These are phyloP conservation scores for Paecilomyces formosus DNA, from an alignment of 2,329 filamentous ascomycete genomes.

Conservation along the genomic window DNA sequence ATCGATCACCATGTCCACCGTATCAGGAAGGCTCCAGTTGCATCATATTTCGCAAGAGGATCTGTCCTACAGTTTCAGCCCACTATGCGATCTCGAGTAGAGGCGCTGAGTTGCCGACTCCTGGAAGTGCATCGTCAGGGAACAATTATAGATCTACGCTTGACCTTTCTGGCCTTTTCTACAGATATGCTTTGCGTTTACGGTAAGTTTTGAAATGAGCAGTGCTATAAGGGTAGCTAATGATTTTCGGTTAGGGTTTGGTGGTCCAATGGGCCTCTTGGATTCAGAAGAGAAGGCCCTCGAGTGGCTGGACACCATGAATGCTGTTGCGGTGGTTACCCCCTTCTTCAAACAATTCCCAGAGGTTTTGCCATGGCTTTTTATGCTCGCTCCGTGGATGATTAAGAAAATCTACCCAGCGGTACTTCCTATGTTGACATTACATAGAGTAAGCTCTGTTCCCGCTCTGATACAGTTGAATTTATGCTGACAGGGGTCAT, in stretches of 20 bases:
- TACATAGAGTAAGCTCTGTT: background rate
- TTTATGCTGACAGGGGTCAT: background rate
- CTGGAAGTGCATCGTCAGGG: background rate
- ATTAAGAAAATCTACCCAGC: background rate
- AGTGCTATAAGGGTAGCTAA: background rate
- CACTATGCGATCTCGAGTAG: background rate
- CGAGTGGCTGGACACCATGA: background rate
- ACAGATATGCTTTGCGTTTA: background rate
- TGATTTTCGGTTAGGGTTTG: background rate
- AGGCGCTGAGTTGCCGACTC: background rate
- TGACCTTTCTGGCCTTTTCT: background rate
- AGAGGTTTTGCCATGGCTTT: background rate
- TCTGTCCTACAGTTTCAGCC: background rate
- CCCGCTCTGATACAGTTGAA: background rate
- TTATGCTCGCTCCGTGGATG: background rate
- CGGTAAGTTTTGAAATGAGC: background rate
- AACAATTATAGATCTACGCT: background rate
- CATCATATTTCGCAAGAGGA: conserved; percentile 1
- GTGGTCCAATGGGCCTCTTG: background rate
- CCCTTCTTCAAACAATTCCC: background rate
- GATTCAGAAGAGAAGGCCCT: background rate
- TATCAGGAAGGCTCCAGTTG: background rate
- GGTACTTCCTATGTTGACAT: background rate
- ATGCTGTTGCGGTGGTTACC: background rate
- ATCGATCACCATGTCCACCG: background rate